Conservation (phyloP, 768 basidiomycete genomes). For the Imleria badia region DNA sequence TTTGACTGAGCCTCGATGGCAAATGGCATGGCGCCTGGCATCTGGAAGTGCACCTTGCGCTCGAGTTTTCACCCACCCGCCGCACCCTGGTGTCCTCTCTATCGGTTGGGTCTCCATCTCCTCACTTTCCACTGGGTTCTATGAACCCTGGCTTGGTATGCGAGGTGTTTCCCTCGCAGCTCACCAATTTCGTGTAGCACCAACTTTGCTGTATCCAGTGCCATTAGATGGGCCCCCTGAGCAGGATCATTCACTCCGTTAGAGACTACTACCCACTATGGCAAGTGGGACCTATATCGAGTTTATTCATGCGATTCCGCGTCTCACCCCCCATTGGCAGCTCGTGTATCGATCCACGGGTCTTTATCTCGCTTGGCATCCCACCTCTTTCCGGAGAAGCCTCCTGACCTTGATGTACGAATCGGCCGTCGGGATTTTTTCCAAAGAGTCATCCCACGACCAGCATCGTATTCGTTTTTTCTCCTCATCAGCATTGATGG, state of each 20-base stretch:
- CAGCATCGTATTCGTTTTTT: slow-evolving; percentile 67
- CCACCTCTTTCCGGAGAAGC: slow-evolving; percentile 68
- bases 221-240: slow-evolving; percentile 69
- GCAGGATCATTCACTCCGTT: slow-evolving; percentile 76
- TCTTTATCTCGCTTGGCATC: slow-evolving; percentile 84
- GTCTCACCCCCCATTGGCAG: slow-evolving; percentile 33
- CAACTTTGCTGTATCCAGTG: slow-evolving; percentile 86
- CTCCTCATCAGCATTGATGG: slow-evolving; percentile 84
- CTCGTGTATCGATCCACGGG: slow-evolving; percentile 87
- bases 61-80: too few species aligned
- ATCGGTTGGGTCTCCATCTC: too few species aligned
- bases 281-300: slow-evolving; percentile 55
- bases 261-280: slow-evolving; percentile 95
- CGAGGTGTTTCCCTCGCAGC: too few species aligned
- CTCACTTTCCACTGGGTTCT: too few species aligned
- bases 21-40: too few species aligned
- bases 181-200: too few species aligned
- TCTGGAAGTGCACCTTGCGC: too few species aligned
- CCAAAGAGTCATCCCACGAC: slow-evolving; percentile 40
- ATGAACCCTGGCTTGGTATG: too few species aligned
- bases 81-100: too few species aligned
- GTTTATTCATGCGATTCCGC: background rate
- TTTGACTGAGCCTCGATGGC: too few species aligned
- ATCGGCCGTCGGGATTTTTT: slow-evolving; percentile 67
- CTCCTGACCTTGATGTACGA: slow-evolving; percentile 68